phyloP scores from a whole-genome alignment of 306 rosid genomes.

The Datisca glomerata region DNA sequence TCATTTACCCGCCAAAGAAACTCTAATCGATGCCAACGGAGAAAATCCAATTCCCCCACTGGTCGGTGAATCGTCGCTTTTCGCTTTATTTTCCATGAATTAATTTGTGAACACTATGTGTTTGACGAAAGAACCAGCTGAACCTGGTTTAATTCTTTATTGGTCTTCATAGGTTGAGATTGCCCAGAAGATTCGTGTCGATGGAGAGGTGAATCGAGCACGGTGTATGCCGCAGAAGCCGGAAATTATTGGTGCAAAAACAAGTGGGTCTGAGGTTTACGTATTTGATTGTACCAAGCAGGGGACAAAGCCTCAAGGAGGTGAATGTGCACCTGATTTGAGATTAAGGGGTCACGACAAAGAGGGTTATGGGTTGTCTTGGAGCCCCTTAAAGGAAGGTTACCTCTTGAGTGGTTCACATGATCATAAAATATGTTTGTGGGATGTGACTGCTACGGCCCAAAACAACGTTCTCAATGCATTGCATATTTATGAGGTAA shows the following conservation, averaged over 20 bases:
- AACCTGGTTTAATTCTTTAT: neutral
- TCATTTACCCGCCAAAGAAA: constrained; percentile 30
- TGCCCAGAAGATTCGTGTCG: constrained; percentile 46
- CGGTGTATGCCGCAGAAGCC: constrained; percentile 82
- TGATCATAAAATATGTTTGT: constrained; percentile 70
- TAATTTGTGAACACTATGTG: constrained; percentile 14
- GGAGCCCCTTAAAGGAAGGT: constrained; percentile 71
- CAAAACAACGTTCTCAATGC: constrained; percentile 53
- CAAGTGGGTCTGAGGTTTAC: constrained; percentile 64
- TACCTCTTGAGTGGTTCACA: constrained; percentile 70
- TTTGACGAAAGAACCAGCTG: constrained; percentile 23
- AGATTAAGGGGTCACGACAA: constrained; percentile 86
- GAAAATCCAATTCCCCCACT: constrained; percentile 33
- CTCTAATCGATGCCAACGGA: constrained; percentile 15
- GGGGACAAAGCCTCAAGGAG: constrained; percentile 21
- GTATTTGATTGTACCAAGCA: constrained; percentile 53
- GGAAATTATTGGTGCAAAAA: constrained; percentile 52
- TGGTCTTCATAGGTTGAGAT: constrained; percentile 43
- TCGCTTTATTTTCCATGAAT: too few species aligned
- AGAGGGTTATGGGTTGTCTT: constrained; percentile 89
- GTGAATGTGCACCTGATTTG: constrained; percentile 50
- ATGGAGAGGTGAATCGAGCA: constrained; percentile 91
- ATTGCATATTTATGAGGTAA: constrained; percentile 60
- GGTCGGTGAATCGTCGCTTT: constrained; percentile 27
- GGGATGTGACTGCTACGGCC: constrained; percentile 61